Conservation (phyloP, 2,329 filamentous ascomycete species). For the Fusarium secorum region DNA sequence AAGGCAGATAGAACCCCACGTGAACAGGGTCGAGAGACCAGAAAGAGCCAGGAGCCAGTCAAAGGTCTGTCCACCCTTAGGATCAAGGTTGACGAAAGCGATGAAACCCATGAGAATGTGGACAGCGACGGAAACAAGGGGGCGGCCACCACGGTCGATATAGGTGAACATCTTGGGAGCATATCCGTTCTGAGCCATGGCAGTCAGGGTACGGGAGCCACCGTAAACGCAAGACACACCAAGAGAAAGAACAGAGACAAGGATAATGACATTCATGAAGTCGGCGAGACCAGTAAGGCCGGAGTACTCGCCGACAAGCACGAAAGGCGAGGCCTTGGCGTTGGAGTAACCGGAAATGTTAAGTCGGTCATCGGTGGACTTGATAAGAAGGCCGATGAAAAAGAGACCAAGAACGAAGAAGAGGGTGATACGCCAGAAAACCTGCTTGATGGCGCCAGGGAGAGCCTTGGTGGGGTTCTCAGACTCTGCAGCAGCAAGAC, state of each 20-base stretch:
- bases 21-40: conserved; percentile 69
- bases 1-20: conserved; percentile 71
- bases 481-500: conserved; percentile 74
- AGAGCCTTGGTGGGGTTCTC: conserved; percentile 73
- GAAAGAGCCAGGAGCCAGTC: conserved; percentile 72
- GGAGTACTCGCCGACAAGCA: conserved; percentile 59
- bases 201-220: conserved; percentile 62
- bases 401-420: conserved; percentile 60
- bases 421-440: conserved; percentile 60
- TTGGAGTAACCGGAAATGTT: conserved; percentile 39
- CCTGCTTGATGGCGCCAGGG: conserved; percentile 82
- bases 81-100: conserved; percentile 56
- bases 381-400: conserved; percentile 57
- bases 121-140: conserved; percentile 54
- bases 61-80: conserved; percentile 62
- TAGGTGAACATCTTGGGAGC: conserved; percentile 63
- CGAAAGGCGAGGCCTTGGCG: conserved; percentile 57
- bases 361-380: conserved; percentile 55
- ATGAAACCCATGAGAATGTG: conserved; percentile 59
- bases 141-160: conserved; percentile 62
- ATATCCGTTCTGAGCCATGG: conserved; percentile 62
- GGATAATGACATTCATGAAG: conserved; percentile 63
- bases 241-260: conserved; percentile 63
- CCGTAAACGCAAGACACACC: conserved; percentile 64
- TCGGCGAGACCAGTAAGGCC: conserved; percentile 57